These are phyloP conservation scores for Neurospora cerealis DNA, from an alignment of 495 filamentous ascomycete genomes.

Conservation along the genomic window DNA sequence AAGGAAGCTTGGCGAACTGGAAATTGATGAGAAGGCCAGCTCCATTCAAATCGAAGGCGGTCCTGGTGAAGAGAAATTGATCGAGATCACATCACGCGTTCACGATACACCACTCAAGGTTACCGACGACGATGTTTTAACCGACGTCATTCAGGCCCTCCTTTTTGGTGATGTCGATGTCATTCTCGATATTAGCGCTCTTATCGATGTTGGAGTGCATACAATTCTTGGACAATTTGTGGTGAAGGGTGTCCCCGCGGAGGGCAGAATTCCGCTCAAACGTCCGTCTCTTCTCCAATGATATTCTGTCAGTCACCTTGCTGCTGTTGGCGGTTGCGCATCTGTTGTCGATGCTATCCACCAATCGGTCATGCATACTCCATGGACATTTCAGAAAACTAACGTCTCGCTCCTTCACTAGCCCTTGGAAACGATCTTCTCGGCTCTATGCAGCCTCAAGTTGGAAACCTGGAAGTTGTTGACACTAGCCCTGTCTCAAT, in stretches of 20 bases:
- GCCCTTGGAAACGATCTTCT: slow-evolving; percentile 31
- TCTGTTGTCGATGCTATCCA: neutral
- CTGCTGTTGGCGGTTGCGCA: slow-evolving; percentile 3
- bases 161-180: slow-evolving; percentile 60
- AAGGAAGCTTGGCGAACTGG: slow-evolving; percentile 64
- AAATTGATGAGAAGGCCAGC: slow-evolving; percentile 60
- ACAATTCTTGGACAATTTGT: slow-evolving; percentile 71
- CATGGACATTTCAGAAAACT: slow-evolving; percentile 3
- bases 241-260: slow-evolving; percentile 70
- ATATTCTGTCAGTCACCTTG: slow-evolving; percentile 39
- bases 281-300: slow-evolving; percentile 50
- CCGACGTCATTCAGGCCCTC: slow-evolving; percentile 61
- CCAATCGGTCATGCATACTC: neutral
- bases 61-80: slow-evolving; percentile 40
- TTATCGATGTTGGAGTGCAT: slow-evolving; percentile 69
- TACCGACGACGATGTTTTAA: slow-evolving; percentile 64
- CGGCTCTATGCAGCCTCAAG: slow-evolving; percentile 44
- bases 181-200: slow-evolving; percentile 61
- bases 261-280: slow-evolving; percentile 80
- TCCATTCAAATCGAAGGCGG: slow-evolving; percentile 55
- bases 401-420: slow-evolving; percentile 9
- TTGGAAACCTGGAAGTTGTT: slow-evolving; percentile 54
- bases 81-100: slow-evolving; percentile 65
- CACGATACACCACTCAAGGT: slow-evolving; percentile 71
- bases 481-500: slow-evolving; percentile 60